phyloP scores from a whole-genome alignment of 192 early-diverging fungal genomes.

The Geosiphon pyriformis region DNA sequence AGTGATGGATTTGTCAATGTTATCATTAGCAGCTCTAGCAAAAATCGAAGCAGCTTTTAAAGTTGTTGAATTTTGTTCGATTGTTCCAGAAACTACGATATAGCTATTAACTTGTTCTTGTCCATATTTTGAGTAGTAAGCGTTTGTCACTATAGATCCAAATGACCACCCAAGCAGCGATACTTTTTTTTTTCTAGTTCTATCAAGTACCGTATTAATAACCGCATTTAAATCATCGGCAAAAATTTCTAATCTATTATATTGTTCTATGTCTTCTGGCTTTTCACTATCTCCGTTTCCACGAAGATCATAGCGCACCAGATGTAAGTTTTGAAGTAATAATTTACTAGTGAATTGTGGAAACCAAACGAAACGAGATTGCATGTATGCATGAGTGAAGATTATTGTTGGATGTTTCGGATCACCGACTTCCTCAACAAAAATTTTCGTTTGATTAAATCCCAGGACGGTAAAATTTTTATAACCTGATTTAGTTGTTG shows the following conservation, averaged over 20 bases:
- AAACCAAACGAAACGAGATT: not conserved
- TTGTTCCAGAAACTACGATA: too few relatives aligned
- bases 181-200: not conserved
- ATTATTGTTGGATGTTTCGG: not conserved
- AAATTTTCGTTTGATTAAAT: slow-evolving; percentile 5
- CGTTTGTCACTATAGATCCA: slow-evolving; percentile 1
- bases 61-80: too few relatives aligned
- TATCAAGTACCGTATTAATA: not conserved
- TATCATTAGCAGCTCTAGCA: too few relatives aligned
- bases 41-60: too few relatives aligned
- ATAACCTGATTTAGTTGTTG: too few relatives aligned
- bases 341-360: not conserved
- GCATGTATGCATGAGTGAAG: slow-evolving; percentile 1
- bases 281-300: not conserved
- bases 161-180: not conserved
- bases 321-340: not conserved
- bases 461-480: too few relatives aligned
- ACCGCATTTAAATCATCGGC: not conserved
- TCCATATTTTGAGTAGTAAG: too few relatives aligned
- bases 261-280: not conserved
- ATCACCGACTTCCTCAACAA: not conserved
- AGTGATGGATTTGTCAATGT: too few relatives aligned
- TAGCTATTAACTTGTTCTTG: too few relatives aligned
- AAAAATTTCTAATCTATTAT: not conserved
- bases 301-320: slow-evolving; percentile 10